A percentile compares a stretch with the other conserved stretches of the same genome.
Evolutionary conservation across 2,329 filamentous ascomycete genomes (phyloP).

Genomic region (Fusarium piperis): DNA sequence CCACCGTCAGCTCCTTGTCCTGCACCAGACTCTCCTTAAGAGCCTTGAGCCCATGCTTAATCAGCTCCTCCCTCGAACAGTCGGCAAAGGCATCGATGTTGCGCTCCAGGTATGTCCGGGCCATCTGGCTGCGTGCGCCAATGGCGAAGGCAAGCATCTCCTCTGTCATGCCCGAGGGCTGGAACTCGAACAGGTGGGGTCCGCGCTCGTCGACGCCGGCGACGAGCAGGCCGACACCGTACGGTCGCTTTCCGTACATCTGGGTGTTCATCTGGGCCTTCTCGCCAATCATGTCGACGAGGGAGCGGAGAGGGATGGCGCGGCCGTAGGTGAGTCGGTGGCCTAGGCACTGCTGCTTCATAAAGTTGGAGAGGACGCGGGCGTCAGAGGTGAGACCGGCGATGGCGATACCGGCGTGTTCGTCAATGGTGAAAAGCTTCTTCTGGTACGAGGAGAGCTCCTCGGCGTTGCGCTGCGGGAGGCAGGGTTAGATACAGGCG

Average conservation of each 20-base stretch:
- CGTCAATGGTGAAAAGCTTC: slow-evolving; percentile 97
- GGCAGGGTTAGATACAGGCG: slow-evolving; percentile 10
- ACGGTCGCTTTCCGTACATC: slow-evolving; percentile 94
- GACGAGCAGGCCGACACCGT: slow-evolving; percentile 92
- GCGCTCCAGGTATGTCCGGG: slow-evolving; percentile 93
- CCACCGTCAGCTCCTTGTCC: slow-evolving; percentile 96
- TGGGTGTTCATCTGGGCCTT: slow-evolving; percentile 98
- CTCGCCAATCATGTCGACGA: slow-evolving; percentile 92
- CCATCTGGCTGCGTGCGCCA: slow-evolving; percentile 96
- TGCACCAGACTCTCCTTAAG: slow-evolving; percentile 96
- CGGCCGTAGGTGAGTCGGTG: slow-evolving; percentile 96
- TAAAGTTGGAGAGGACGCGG: slow-evolving; percentile 99
- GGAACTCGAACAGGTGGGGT: slow-evolving; percentile 98
- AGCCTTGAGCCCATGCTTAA: slow-evolving; percentile 88
- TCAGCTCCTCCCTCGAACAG: slow-evolving; percentile 82
- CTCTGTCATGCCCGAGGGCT: slow-evolving; percentile 93
- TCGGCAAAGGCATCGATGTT: slow-evolving; percentile 85
- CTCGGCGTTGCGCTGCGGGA: slow-evolving; percentile 88
- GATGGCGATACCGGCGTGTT: slow-evolving; percentile 94
- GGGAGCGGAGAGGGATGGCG: slow-evolving; percentile 87
- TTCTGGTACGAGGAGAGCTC: slow-evolving; percentile 99
- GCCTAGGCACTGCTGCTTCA: slow-evolving; percentile 98
- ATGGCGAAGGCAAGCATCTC: slow-evolving; percentile 98
- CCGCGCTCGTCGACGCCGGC: slow-evolving; percentile 94
- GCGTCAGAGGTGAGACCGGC: slow-evolving; percentile 97